These are phyloP conservation scores for Moesziomyces sp. DNA, from an alignment of 1,284 basidiomycete species.

Conservation along the genomic window DNA sequence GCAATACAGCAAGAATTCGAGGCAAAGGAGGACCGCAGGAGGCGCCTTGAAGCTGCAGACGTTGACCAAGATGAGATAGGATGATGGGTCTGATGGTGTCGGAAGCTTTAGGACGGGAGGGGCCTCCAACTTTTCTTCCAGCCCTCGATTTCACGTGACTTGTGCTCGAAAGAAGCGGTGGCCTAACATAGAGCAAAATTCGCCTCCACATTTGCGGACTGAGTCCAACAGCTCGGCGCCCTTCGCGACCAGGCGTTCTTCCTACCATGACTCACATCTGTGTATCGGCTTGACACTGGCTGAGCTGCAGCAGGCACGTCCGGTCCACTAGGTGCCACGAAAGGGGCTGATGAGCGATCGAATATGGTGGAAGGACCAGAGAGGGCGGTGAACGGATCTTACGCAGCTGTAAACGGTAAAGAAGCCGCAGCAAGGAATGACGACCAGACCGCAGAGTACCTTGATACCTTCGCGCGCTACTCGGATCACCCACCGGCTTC, in stretches of 20 bases:
- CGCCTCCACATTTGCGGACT: background rate
- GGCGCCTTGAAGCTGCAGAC: background rate
- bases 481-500: background rate
- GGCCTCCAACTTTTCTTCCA: conserved; percentile 35
- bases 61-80: background rate
- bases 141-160: conserved; percentile 21
- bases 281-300: too few species aligned
- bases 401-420: background rate
- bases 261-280: too few species aligned
- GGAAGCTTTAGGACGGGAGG: conserved; percentile 13
- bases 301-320: too few species aligned
- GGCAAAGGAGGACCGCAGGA: too few species aligned
- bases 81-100: conserved; percentile 1
- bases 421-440: background rate
- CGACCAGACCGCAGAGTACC: background rate
- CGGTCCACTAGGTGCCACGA: too few species aligned
- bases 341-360: too few species aligned
- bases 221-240: too few species aligned
- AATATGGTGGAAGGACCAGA: too few species aligned
- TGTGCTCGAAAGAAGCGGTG: background rate
- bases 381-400: background rate
- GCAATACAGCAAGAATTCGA: too few species aligned
- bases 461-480: background rate
- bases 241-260: too few species aligned
- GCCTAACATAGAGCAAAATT: conserved; percentile 10